phyloP scores from a whole-genome alignment of 306 rosid species.

The Pyrus betulifolia region DNA sequence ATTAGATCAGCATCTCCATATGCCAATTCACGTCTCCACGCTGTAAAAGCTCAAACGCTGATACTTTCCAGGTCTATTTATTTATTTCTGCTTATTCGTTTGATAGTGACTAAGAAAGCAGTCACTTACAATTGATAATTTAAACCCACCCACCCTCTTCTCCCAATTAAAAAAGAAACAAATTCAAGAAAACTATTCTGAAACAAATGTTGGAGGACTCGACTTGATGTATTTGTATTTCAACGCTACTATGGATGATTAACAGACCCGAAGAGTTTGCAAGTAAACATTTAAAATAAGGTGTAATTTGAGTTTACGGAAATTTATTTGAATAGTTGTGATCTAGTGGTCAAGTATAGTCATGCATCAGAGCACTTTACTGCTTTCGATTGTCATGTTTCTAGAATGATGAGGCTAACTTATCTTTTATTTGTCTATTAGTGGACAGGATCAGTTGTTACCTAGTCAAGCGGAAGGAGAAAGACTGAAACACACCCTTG shows the following conservation, averaged over 20 bases:
- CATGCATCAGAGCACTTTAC: not conserved
- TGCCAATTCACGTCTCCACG: conserved; percentile 65
- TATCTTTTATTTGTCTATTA: conserved; percentile 26
- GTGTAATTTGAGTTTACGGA: too few relatives aligned
- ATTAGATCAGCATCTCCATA: conserved; percentile 63
- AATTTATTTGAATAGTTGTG: not conserved
- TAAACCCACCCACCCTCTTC: not conserved
- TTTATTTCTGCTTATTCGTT: not conserved
- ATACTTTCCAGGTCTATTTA: conserved; percentile 63
- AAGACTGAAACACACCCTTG: conserved; percentile 37
- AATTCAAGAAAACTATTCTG: not conserved
- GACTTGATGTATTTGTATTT: not conserved
- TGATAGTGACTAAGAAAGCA: not conserved
- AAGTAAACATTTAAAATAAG: too few relatives aligned
- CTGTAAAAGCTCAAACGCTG: conserved; percentile 72
- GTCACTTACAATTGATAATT: not conserved
- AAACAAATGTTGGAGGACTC: not conserved
- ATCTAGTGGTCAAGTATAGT: not conserved
- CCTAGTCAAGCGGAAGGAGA: conserved; percentile 65
- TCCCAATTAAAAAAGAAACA: not conserved
- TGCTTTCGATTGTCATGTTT: conserved; percentile 10
- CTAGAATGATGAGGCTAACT: conserved; percentile 15
- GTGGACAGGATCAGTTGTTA: conserved; percentile 70
- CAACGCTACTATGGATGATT: not conserved
- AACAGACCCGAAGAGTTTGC: too few relatives aligned